A percentile compares a stretch with the other conserved stretches of the same genome.
Evolutionary conservation across 176 grass and related monocot species (phyloP).

Genomic region (sorghum (Sorghum bicolor)): Sorghum_bicolor_NCBIv3 NC_012875.2:3814501-3815000

Average conservation of each 20-base stretch:
- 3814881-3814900: too few relatives aligned
- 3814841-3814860: too few relatives aligned
- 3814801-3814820: neutral
- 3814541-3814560: conserved; percentile 35
- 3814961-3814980: too few relatives aligned
- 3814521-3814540: neutral
- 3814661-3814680: conserved; percentile 6
- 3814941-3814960: too few relatives aligned
- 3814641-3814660: neutral
- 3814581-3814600: conserved; percentile 26
- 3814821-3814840: neutral
- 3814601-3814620: conserved; percentile 36
- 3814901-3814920: too few relatives aligned
- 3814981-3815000: too few relatives aligned
- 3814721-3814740: conserved; percentile 27
- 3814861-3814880: too few relatives aligned
- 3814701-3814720: neutral
- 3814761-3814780: neutral
- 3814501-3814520: neutral
- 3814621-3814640: conserved; percentile 5
- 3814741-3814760: neutral
- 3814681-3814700: neutral
- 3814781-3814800: conserved; percentile 5
- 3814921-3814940: too few relatives aligned
- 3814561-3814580: conserved; percentile 58